phyloP scores from a whole-genome alignment of 176 grass and related monocot genomes.

The Oryza nivara region DNA sequence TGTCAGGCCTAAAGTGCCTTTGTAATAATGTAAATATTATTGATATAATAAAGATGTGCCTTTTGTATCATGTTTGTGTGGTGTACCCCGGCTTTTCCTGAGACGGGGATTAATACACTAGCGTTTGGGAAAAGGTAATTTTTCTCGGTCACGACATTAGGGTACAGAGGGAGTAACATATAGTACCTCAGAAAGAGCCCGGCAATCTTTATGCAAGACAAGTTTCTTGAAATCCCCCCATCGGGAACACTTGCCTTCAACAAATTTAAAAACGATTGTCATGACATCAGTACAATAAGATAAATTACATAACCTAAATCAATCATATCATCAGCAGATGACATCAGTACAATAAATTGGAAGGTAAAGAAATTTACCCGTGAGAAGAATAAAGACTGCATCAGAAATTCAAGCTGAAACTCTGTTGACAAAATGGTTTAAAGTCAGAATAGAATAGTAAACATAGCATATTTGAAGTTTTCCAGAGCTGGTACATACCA shows the following conservation, averaged over 20 bases:
- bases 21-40: no score
- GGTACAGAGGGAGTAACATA: neutral
- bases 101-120: no score
- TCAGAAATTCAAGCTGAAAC: constrained; percentile 97
- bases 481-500: constrained; percentile 57
- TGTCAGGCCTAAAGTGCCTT: no score
- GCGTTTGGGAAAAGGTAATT: no score
- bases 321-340: constrained; percentile 41
- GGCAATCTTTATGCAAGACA: constrained; percentile 86
- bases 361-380: constrained; percentile 59
- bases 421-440: constrained; percentile 57
- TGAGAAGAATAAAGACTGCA: constrained; percentile 97
- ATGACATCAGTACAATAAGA: neutral
- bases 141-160: no score
- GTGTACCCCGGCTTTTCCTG: no score
- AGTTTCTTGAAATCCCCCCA: constrained; percentile 79
- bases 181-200: constrained; percentile 93
- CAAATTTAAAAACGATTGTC: constrained; percentile 34
- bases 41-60: no score
- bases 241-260: constrained; percentile 85
- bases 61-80: no score
- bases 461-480: constrained; percentile 19
- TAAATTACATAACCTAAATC: constrained; percentile 21
- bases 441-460: constrained; percentile 46
- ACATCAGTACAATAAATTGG: neutral